phyloP scores from a whole-genome alignment of 306 rosid genomes.

The Quercus variabilis region DNA sequence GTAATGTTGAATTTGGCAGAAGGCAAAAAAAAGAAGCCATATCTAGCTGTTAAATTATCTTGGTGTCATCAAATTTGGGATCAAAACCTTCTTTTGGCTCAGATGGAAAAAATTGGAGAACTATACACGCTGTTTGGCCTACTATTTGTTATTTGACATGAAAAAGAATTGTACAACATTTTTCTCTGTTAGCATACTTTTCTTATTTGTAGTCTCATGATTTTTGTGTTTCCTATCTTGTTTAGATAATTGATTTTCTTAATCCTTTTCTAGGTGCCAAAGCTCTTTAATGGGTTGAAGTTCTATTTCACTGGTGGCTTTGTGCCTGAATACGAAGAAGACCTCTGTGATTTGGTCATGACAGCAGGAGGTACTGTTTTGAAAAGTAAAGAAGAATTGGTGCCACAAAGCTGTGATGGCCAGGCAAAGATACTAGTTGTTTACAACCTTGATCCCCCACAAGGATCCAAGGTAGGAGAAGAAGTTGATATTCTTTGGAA shows the following conservation, averaged over 20 bases:
- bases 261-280: slow-evolving; percentile 54
- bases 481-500: slow-evolving; percentile 84
- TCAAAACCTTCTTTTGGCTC: neutral
- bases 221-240: neutral
- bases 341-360: slow-evolving; percentile 61
- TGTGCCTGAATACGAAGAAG: slow-evolving; percentile 43
- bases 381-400: slow-evolving; percentile 47
- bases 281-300: slow-evolving; percentile 59
- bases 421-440: slow-evolving; percentile 43
- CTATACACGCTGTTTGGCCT: neutral
- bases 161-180: neutral
- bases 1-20: neutral
- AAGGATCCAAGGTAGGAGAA: slow-evolving; percentile 74
- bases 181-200: neutral
- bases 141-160: neutral
- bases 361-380: slow-evolving; percentile 68
- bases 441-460: slow-evolving; percentile 78
- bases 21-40: neutral
- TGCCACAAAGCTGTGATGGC: slow-evolving; percentile 17
- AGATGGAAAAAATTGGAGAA: neutral
- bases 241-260: slow-evolving; percentile 8
- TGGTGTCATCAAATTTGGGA: neutral
- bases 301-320: slow-evolving; percentile 78
- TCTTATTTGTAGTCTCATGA: neutral
- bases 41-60: neutral